A percentile compares a stretch with the other conserved stretches of the same genome.
phyloP scores from a whole-genome alignment of 257 asterid genomes.

The Catharanthus roseus region DNA sequence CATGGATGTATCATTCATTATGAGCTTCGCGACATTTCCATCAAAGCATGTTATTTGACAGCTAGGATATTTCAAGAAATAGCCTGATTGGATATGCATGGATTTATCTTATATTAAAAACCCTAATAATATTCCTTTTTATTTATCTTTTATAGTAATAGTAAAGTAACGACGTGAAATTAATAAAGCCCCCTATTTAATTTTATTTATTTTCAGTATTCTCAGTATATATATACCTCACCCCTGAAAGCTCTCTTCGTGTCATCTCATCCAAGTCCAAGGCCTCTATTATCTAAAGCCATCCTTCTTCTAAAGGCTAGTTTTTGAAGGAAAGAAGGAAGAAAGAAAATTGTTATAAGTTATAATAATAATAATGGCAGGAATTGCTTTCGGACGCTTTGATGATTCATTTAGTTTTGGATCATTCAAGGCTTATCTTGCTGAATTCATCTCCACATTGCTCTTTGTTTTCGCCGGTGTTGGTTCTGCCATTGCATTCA shows the following conservation, averaged over 20 bases:
- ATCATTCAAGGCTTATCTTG: constrained; percentile 72
- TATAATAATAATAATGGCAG: constrained; percentile 36
- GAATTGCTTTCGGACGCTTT: constrained; percentile 70
- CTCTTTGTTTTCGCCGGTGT: constrained; percentile 95
- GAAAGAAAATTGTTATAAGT: too few species aligned
- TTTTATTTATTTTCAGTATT: background rate
- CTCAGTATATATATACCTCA: constrained; percentile 38
- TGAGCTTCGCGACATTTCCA: constrained; percentile 37
- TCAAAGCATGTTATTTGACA: constrained; percentile 36
- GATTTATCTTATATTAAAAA: constrained; percentile 18
- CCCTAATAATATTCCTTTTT: constrained; percentile 14
- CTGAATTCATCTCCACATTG: constrained; percentile 97
- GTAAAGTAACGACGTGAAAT: too few species aligned
- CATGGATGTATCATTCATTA: constrained; percentile 36
- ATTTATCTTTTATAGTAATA: too few species aligned
- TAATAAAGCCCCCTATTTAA: background rate
- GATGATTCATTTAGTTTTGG: constrained; percentile 61
- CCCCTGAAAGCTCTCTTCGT: constrained; percentile 11
- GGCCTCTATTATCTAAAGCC: too few species aligned
- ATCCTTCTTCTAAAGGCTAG: background rate
- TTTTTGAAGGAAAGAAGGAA: background rate
- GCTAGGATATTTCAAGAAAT: constrained; percentile 20
- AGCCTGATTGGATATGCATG: constrained; percentile 27
- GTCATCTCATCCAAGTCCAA: too few species aligned
- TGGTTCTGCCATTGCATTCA: constrained; percentile 94